phyloP scores from a whole-genome alignment of 495 filamentous ascomycete species.

The Daldinia childiae region DNA sequence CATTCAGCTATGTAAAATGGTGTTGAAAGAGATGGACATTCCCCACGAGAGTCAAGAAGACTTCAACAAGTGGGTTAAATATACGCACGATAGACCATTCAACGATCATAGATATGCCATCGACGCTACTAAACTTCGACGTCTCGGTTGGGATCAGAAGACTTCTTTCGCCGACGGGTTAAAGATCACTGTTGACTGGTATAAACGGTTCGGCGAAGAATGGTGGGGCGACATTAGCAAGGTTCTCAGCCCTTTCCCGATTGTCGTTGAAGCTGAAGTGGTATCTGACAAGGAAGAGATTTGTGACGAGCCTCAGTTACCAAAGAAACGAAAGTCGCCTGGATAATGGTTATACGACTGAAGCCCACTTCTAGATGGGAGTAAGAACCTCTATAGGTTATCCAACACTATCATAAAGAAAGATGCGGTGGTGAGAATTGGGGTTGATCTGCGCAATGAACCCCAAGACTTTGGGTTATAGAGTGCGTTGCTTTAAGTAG shows the following conservation, averaged over 20 bases:
- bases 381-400: not conserved
- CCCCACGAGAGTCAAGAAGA: constrained; percentile 53
- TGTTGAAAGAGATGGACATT: constrained; percentile 64
- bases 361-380: not conserved
- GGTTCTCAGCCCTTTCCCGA: constrained; percentile 67
- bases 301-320: constrained; percentile 52
- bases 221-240: constrained; percentile 82
- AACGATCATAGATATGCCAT: constrained; percentile 77
- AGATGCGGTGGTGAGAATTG: constrained; percentile 28
- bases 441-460: constrained; percentile 9
- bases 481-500: constrained; percentile 4
- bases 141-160: constrained; percentile 74
- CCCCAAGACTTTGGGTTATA: constrained; percentile 3
- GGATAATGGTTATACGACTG: constrained; percentile 58
- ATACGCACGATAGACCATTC: constrained; percentile 75
- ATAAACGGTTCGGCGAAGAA: constrained; percentile 64
- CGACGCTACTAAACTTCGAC: constrained; percentile 69
- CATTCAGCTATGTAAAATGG: constrained; percentile 63
- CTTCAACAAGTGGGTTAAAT: constrained; percentile 65
- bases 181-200: constrained; percentile 74
- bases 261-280: constrained; percentile 61
- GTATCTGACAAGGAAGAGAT: constrained; percentile 60
- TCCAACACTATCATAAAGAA: constrained; percentile 1
- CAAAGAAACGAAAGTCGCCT: constrained; percentile 55
- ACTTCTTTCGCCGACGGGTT: constrained; percentile 69